Evolutionary conservation across 345 rosid species (phyloP), one percentile per base, ranked within the genome.

Genomic region (Dipteronia dyeriana): DNA sequence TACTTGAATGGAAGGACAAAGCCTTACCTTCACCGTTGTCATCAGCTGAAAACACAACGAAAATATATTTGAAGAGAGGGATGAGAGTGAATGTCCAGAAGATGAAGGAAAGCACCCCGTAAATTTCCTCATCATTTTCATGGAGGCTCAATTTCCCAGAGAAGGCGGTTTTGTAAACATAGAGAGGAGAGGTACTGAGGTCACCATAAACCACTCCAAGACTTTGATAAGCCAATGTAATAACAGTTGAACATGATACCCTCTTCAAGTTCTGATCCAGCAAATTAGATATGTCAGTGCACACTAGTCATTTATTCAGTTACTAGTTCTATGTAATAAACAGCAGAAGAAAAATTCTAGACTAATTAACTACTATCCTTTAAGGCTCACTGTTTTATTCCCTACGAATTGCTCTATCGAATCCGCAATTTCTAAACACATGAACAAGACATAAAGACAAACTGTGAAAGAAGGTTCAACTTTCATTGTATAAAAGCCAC

Each of bases 181-280:
- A 91, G 61, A 95, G 91, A 78, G 98, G 98, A 12, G 97, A 90
- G 76, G 91, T 90, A 72, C 94, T 84, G 70, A 93, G 82, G 81
- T 88, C 97, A 5, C 96, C 92, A 82, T 93, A 95, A 75, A 95
- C 94, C 38, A 93, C 90, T 70, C 99, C 99, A 81, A 95, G 92
- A 80, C 97, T 91, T 75, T 91, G 96, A 81, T 93, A 95, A 75
- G 97, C 98, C 81, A 93, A 87, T 70, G 93, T 85, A 13, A 90
- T 85, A 64, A 87, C 87, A 13, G 85, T 85, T 60, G 83, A 73
- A 83, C 80, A 87, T 16, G 95, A 88, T 19, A 79, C 80, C 81
- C 76, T 86, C 92, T 85, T 89, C 82, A 82, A 69, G 34, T 86
- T 87, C 97, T 92, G 90, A 59, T 80, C 70, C 81, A 85, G 61